Evolutionary conservation across 2,329 filamentous ascomycete genomes (phyloP), one percentile per base, ranked within the genome.

Genomic region (Botrytis tulipae): DNA sequence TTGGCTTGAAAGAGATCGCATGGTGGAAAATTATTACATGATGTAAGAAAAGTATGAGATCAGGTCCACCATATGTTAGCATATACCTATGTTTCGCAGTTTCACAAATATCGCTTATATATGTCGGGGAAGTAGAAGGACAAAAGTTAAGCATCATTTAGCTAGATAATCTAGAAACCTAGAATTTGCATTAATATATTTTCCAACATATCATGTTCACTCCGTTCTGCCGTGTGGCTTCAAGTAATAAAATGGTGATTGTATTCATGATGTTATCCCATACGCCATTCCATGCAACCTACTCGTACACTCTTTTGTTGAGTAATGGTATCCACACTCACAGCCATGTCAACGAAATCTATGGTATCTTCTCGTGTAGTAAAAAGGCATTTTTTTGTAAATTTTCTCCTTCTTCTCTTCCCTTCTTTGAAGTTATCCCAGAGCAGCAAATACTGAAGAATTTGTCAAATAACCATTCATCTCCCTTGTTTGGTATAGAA

Each of bases 251-350:
- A 68, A 42, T 57, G 65, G 48, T 68, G 65, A 57, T 66, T 63
- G 42, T 29, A 71, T 65, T 29, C 25, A 65, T 65, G 32, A 44
- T 22, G 32, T 29, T 57, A 20, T 40, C 32, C 70, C 37, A 63
- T 51, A 32, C 46, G 46, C 29, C 44, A 54, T 71, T 29, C 59
- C 60, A 65, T 73, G 54, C 66, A 70, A 68, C 35, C 61, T 72
- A 40, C n/a, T 72, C 62, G 16, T 72, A 60, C 48, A 68, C 48
- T 42, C 22, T 29, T 40, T 54, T n/a, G 16, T 16, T 22, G 37
- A 57, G 46, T 57, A 22, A 40, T 42, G 18, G n/a, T 14, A n/a
- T 37, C 48, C 51, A 40, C 18, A 68, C 40, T 20, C 46, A 35
- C 35, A 20, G 29, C 25, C 60, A 16, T n/a, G 18, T 40, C 37